Evolutionary conservation across 148 eudicot species (phyloP).

Genomic region (Spergularia bocconei): DNA sequence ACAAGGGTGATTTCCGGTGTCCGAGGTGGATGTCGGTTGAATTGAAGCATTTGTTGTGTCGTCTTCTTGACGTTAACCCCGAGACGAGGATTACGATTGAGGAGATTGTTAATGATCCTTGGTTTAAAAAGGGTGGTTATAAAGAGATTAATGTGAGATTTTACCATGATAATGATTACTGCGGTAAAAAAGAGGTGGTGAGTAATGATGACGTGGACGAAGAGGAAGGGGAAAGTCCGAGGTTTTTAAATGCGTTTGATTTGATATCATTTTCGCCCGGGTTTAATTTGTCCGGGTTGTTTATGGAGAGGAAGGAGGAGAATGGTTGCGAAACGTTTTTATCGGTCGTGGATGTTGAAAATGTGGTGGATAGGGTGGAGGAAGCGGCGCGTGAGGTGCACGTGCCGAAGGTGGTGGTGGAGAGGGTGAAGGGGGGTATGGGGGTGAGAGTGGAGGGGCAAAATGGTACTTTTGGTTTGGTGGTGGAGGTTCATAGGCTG

Average conservation of each 20-base stretch:
- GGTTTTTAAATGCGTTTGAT: slow-evolving; percentile 59
- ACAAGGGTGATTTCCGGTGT: slow-evolving; percentile 59
- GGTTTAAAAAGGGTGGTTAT: slow-evolving; percentile 63
- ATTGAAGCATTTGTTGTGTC: slow-evolving; percentile 37
- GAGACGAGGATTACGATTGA: slow-evolving; percentile 51
- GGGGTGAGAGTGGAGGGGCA: slow-evolving; percentile 42
- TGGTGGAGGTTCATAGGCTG: slow-evolving; percentile 25
- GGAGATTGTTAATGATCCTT: slow-evolving; percentile 50
- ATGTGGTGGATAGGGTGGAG: slow-evolving; percentile 44
- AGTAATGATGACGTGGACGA: too few relatives aligned
- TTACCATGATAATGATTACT: background rate
- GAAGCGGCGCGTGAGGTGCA: slow-evolving; percentile 37
- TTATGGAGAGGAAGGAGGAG: slow-evolving; percentile 16
- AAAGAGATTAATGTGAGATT: slow-evolving; percentile 25
- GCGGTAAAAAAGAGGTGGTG: slow-evolving; percentile 18
- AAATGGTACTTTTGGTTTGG: slow-evolving; percentile 31
- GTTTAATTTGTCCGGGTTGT: slow-evolving; percentile 55
- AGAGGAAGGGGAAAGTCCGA: background rate
- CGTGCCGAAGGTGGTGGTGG: slow-evolving; percentile 46
- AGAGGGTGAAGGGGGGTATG: slow-evolving; percentile 34
- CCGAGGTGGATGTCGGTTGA: slow-evolving; percentile 67
- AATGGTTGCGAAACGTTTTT: slow-evolving; percentile 42
- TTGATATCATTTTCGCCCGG: slow-evolving; percentile 67
- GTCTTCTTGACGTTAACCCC: slow-evolving; percentile 65
- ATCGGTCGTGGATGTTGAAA: slow-evolving; percentile 41